Evolutionary conservation across 2,329 filamentous ascomycete species (phyloP).

Genomic region (Incumbomyces delicatus): DNA sequence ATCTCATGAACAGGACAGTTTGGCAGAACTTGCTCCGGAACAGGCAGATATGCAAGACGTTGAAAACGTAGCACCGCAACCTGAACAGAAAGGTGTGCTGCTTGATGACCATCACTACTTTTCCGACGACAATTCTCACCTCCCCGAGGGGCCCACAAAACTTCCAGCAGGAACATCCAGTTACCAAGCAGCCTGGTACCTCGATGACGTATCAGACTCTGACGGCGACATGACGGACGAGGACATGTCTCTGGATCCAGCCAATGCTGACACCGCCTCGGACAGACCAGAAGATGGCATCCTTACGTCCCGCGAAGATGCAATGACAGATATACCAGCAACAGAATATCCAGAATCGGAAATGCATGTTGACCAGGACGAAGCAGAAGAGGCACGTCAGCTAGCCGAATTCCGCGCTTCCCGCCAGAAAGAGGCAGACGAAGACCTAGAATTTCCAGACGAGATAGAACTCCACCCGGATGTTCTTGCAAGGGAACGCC

Average conservation of each 20-base stretch:
- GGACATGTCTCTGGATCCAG: constrained; percentile 39
- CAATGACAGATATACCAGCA: constrained; percentile 64
- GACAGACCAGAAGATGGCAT: constrained; percentile 70
- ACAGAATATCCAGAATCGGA: constrained; percentile 93
- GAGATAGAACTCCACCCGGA: constrained; percentile 91
- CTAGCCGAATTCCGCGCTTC: constrained; percentile 71
- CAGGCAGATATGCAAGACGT: constrained; percentile 69
- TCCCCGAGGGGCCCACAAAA: constrained; percentile 55
- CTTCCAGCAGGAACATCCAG: constrained; percentile 85
- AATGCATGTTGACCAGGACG: constrained; percentile 70
- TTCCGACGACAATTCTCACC: constrained; percentile 66
- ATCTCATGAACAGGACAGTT: constrained; percentile 68
- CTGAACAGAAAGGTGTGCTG: constrained; percentile 71
- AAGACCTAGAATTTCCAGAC: constrained; percentile 92
- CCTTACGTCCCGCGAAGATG: constrained; percentile 44
- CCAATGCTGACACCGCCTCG: constrained; percentile 35
- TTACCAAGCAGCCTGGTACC: constrained; percentile 90
- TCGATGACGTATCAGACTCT: constrained; percentile 71
- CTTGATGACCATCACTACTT: constrained; percentile 98
- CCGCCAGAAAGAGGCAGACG: constrained; percentile 70
- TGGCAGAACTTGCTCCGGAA: constrained; percentile 77
- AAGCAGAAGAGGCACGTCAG: constrained; percentile 74
- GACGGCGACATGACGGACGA: constrained; percentile 76
- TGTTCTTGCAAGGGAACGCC: constrained; percentile 72
- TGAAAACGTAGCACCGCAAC: constrained; percentile 43